Base-by-base conservation (phyloP, 2,329 filamentous ascomycete species). In the Fusarium verrucosum region DNA sequence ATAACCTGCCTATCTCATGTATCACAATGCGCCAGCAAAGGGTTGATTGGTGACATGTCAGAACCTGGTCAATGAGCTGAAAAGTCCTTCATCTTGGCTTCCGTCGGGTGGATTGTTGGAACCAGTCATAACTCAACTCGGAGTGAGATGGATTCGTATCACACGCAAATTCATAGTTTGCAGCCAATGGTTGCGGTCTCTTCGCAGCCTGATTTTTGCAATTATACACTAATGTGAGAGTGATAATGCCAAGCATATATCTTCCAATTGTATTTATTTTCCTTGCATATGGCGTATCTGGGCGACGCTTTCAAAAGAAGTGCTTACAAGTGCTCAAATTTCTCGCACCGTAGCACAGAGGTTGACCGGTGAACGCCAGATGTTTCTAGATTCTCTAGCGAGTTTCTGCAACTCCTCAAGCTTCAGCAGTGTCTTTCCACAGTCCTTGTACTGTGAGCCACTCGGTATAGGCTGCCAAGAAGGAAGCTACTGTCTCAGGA, bases 401-500 rank as follows among this genome's bases (percentile, higher is more conserved):
- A 8, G 1, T 9, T 13, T 5, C 0, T 0, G 4, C 5, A 10
- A 14, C 16, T 7, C 20, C 5, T 28, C n/a, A 41, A 11, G 9
- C 1, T 23, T 44, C 20, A n/a, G 50, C 50, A 7, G 41, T 41
- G 1, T 50, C 59, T 7, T 26, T 65, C 64, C 64, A 67, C 13
- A 67, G 2, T 20, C 36, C 37, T 20, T 30, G 28, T 0, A 68
- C 46, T 14, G 59, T 60, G 10, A 65, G 47, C 8, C 57, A 68
- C 30, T 68, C 59, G 1, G 56, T 38, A 26, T 67, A 67, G 2
- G 64, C 51, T 13, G 55, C 44, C 17, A 67, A 19, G 3, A 61
- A 49, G 0, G 59, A 51, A 16, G 64, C 63, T 4, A 62, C 3
- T 11, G 22, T 19, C 17, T 67, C 64, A 1, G 64, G 55, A 6